A percentile compares a stretch with the other conserved stretches of the same genome.
phyloP scores from a whole-genome alignment of 2,329 filamentous ascomycete species.

The Colletotrichum cordylinicola region DNA sequence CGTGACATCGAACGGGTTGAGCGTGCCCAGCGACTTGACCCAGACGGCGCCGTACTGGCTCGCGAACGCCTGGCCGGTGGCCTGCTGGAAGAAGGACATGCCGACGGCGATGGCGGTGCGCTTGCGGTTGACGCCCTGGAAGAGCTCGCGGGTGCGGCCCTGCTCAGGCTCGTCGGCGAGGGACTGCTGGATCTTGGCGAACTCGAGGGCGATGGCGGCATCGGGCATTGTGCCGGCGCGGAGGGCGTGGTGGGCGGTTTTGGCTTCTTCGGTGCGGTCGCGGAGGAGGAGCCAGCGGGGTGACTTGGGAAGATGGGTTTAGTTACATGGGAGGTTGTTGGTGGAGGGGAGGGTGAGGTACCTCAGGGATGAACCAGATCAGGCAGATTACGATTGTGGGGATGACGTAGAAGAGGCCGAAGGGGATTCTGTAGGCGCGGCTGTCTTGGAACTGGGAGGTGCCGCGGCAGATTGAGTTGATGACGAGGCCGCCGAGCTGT shows the following conservation, averaged over 20 bases:
- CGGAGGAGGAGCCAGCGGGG: conserved; percentile 34
- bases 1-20: conserved; percentile 32
- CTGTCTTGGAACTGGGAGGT: conserved; percentile 32
- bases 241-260: conserved; percentile 27
- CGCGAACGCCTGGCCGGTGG: conserved; percentile 24
- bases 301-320: conserved; percentile 11
- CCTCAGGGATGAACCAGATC: conserved; percentile 35
- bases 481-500: conserved; percentile 28
- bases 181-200: conserved; percentile 16
- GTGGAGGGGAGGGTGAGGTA: background rate
- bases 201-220: conserved; percentile 27
- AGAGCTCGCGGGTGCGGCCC: conserved; percentile 29
- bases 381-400: conserved; percentile 30
- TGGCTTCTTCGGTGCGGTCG: conserved; percentile 33
- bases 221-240: conserved; percentile 27
- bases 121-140: conserved; percentile 28
- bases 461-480: conserved; percentile 33
- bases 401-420: conserved; percentile 39
- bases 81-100: conserved; percentile 27
- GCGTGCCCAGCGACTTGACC: conserved; percentile 31
- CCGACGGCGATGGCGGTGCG: conserved; percentile 30
- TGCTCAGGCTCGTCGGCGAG: conserved; percentile 16
- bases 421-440: conserved; percentile 37
- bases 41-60: conserved; percentile 30
- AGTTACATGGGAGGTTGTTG: background rate